Percentiles rank a stretch among this genome's conserved stretches.
Evolutionary conservation across 352 stramenopile species (phyloP).

Genomic region (Pythium brachiatum): DNA sequence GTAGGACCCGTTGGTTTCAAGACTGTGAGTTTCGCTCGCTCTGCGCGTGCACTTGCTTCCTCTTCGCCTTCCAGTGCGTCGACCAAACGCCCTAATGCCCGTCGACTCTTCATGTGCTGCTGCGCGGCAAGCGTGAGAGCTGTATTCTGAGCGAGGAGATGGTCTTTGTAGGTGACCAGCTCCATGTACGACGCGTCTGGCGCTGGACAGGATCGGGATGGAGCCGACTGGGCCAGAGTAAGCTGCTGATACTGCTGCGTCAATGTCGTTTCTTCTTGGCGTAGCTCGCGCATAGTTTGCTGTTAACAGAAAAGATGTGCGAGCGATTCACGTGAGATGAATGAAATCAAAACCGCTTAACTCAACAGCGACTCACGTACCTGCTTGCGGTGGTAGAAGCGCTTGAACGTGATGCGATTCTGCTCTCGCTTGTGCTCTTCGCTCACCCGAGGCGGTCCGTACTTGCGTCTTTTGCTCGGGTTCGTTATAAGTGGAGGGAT

Average conservation of each 20-base stretch:
- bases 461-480: constrained; percentile 5
- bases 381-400: constrained; percentile 26
- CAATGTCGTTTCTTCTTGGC: constrained; percentile 14
- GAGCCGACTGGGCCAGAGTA: not conserved
- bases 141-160: constrained; percentile 5
- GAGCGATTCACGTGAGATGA: not conserved
- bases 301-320: not conserved
- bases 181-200: constrained; percentile 1
- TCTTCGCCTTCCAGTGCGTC: not conserved
- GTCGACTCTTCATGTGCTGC: constrained; percentile 1
- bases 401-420: constrained; percentile 23
- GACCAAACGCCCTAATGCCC: constrained; percentile 2
- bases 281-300: constrained; percentile 18
- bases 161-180: constrained; percentile 14
- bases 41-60: not conserved
- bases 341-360: too few species aligned
- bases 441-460: constrained; percentile 16
- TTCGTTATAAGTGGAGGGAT: not conserved
- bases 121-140: constrained; percentile 2
- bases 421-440: constrained; percentile 28
- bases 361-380: constrained; percentile 1
- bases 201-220: not conserved
- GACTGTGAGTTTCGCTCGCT: not conserved
- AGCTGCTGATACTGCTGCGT: constrained; percentile 12
- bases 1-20: not conserved